Percentiles rank a stretch among this genome's conserved stretches.
Conservation (phyloP, 78 protist species). For the Dictyostelium capitatum region DNA sequence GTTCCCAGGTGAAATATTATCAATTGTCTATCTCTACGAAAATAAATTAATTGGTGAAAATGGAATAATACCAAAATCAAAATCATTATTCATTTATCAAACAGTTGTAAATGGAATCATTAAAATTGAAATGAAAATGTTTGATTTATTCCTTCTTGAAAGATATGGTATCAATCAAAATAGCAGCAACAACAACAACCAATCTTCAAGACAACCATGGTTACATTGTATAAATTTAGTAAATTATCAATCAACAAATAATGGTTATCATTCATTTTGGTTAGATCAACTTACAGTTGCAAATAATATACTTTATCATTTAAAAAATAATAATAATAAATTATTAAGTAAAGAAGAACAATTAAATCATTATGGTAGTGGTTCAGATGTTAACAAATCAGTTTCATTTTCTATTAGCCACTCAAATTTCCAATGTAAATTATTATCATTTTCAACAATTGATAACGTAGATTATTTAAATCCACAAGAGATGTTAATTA, state of each 20-base stretch:
- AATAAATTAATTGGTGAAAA: neutral
- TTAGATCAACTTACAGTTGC: conserved; percentile 21
- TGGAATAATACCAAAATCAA: conserved; percentile 21
- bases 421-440: conserved; percentile 1
- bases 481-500: conserved; percentile 43
- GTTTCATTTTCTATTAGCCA: conserved; percentile 24
- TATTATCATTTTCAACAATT: neutral
- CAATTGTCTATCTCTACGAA: neutral
- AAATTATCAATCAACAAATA: neutral
- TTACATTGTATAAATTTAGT: neutral
- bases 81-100: conserved; percentile 35
- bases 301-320: neutral
- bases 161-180: neutral
- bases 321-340: neutral
- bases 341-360: neutral
- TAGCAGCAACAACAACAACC: too few species aligned
- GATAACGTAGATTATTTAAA: conserved; percentile 11
- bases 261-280: conserved; percentile 30
- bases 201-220: neutral
- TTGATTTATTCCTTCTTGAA: conserved; percentile 50
- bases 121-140: conserved; percentile 1
- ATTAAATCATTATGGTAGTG: neutral
- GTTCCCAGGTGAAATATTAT: conserved; percentile 1
- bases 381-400: neutral
- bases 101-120: neutral